These are phyloP conservation scores for Entomophthora muscae DNA, from an alignment of 371 early-diverging fungal genomes.

Conservation along the genomic window DNA sequence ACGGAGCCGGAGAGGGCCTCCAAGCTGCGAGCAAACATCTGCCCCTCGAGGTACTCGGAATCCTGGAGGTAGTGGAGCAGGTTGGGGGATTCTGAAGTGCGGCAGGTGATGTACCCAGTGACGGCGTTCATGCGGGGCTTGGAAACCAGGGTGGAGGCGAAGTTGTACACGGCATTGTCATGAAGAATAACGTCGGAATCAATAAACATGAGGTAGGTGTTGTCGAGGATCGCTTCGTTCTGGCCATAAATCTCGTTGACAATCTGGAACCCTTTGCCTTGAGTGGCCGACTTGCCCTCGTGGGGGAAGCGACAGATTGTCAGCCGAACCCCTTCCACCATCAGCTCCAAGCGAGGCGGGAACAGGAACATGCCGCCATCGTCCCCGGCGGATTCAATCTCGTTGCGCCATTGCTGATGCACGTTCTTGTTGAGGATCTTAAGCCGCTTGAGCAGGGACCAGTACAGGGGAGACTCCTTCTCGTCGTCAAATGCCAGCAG, in stretches of 20 bases:
- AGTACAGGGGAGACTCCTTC: conserved; percentile 6
- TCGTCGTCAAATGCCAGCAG: conserved; percentile 7
- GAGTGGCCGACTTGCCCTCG: conserved; percentile 8
- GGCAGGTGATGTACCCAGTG: conserved; percentile 8
- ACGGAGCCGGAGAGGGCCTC: conserved; percentile 7
- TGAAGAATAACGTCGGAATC: conserved; percentile 8
- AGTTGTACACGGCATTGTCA: conserved; percentile 8
- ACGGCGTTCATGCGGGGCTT: conserved; percentile 2
- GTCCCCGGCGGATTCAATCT: not conserved
- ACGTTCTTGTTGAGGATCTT: conserved; percentile 2
- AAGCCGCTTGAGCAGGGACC: conserved; percentile 1
- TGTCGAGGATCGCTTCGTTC: not conserved
- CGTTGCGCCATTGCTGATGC: not conserved
- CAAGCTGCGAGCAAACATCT: conserved; percentile 2
- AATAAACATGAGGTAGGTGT: conserved; percentile 5
- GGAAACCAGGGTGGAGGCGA: conserved; percentile 1
- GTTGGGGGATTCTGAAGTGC: conserved; percentile 2
- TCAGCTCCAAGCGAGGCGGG: conserved; percentile 3
- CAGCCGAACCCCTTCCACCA: conserved; percentile 5
- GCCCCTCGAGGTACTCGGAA: conserved; percentile 7
- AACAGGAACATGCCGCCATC: not conserved
- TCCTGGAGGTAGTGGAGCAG: conserved; percentile 7
- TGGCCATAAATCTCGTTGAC: conserved; percentile 6
- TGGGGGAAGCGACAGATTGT: conserved; percentile 8
- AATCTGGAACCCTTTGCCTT: conserved; percentile 5